phyloP scores from a whole-genome alignment of 176 grass and related monocot genomes.

The Ananas comosus region DNA sequence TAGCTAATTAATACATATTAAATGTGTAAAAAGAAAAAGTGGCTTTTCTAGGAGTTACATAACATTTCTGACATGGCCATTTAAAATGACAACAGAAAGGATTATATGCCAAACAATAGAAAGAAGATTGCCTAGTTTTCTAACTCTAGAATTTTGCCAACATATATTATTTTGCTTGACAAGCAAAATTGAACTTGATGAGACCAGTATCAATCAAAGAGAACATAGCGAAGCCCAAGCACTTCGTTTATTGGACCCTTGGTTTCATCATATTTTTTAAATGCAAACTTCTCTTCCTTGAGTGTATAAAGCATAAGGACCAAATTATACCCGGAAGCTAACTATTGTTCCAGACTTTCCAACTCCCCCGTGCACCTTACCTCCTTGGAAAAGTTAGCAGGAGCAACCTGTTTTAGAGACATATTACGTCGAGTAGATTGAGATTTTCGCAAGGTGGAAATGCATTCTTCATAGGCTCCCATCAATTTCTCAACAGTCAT shows the following conservation, averaged over 20 bases:
- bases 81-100: background rate
- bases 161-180: background rate
- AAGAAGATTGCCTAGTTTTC: background rate
- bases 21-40: background rate
- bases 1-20: too few relatives aligned
- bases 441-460: constrained; percentile 50
- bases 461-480: constrained; percentile 70
- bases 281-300: background rate
- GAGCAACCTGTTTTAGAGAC: constrained; percentile 58
- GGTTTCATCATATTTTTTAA: too few relatives aligned
- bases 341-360: background rate
- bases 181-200: background rate
- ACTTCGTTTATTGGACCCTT: too few relatives aligned
- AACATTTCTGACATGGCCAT: background rate
- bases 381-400: constrained; percentile 62
- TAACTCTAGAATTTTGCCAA: background rate
- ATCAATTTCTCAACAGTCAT: constrained; percentile 80
- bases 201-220: background rate
- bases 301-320: background rate
- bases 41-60: background rate
- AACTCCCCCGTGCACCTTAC: constrained; percentile 3
- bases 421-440: constrained; percentile 59
- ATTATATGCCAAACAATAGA: background rate
- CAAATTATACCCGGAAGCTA: background rate
- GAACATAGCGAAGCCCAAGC: too few relatives aligned